phyloP scores from a whole-genome alignment of 306 rosid species.

The Cucurbita moschata region DNA sequence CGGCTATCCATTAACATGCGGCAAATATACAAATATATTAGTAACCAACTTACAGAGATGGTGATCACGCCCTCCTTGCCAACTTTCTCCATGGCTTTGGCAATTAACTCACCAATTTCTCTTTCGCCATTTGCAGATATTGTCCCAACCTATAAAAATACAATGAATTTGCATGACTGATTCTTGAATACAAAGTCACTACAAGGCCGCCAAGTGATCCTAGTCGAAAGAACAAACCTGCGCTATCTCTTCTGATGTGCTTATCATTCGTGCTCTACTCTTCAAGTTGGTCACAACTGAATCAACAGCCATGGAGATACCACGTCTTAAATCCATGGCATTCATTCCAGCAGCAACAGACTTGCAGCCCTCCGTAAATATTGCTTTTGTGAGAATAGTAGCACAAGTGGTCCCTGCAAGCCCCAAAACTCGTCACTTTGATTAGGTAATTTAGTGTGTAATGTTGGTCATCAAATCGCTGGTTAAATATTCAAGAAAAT shows the following conservation, averaged over 20 bases:
- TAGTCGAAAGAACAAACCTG: conserved; percentile 36
- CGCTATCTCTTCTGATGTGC: conserved; percentile 94
- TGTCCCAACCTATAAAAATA: conserved; percentile 59
- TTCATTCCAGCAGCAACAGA: conserved; percentile 98
- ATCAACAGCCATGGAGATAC: conserved; percentile 81
- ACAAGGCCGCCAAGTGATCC: not conserved
- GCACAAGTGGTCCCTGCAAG: conserved; percentile 92
- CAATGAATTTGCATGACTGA: not conserved
- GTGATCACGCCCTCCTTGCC: conserved; percentile 97
- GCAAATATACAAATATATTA: not conserved
- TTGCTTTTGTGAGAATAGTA: conserved; percentile 76
- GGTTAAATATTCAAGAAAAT: not conserved
- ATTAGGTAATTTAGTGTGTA: not conserved
- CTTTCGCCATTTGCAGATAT: conserved; percentile 91
- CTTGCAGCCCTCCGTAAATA: conserved; percentile 87
- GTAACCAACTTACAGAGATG: conserved; percentile 45
- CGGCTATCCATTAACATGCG: not conserved
- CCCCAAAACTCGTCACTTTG: not conserved
- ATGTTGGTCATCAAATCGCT: not conserved
- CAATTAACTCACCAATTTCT: conserved; percentile 91
- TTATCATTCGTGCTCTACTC: conserved; percentile 83
- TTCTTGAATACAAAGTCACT: not conserved
- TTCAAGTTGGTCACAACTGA: conserved; percentile 78
- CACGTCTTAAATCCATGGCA: conserved; percentile 93
- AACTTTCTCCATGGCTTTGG: conserved; percentile 97